Evolutionary conservation across 169 alveolate genomes (phyloP).

Genomic region (Cryptosporidium parvum): DNA sequence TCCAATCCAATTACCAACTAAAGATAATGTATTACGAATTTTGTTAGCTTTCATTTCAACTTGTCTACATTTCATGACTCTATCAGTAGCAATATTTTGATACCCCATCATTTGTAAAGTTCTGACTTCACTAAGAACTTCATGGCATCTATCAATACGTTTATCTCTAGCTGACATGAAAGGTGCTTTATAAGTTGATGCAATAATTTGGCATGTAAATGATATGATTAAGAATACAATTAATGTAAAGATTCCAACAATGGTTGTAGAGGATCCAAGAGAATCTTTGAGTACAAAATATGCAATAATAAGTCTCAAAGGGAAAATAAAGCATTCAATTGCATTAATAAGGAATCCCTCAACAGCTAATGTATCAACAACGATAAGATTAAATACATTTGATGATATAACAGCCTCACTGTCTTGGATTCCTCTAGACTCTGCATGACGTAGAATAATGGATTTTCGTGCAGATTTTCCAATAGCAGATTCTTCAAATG

Average conservation of each 20-base stretch:
- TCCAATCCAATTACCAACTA: constrained; percentile 73
- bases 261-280: constrained; percentile 55
- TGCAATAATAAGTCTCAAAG: constrained; percentile 55
- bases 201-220: constrained; percentile 60
- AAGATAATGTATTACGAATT: constrained; percentile 35
- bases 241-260: constrained; percentile 26
- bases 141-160: constrained; percentile 69
- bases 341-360: constrained; percentile 68
- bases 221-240: constrained; percentile 44
- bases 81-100: constrained; percentile 46
- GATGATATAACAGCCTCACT: constrained; percentile 74
- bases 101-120: constrained; percentile 74
- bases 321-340: constrained; percentile 66
- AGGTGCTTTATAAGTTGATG: constrained; percentile 70
- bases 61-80: constrained; percentile 56
- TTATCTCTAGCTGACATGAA: constrained; percentile 68
- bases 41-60: constrained; percentile 65
- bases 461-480: constrained; percentile 73
- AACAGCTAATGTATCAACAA: constrained; percentile 67
- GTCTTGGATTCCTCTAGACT: constrained; percentile 66
- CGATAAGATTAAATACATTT: constrained; percentile 60
- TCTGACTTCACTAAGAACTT: constrained; percentile 60
- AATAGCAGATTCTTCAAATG: constrained; percentile 21
- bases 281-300: constrained; percentile 63
- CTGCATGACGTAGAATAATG: constrained; percentile 54